Base-by-base conservation (phyloP, 169 alveolate species). In the Pseudocohnilembus persalinus region DNA sequence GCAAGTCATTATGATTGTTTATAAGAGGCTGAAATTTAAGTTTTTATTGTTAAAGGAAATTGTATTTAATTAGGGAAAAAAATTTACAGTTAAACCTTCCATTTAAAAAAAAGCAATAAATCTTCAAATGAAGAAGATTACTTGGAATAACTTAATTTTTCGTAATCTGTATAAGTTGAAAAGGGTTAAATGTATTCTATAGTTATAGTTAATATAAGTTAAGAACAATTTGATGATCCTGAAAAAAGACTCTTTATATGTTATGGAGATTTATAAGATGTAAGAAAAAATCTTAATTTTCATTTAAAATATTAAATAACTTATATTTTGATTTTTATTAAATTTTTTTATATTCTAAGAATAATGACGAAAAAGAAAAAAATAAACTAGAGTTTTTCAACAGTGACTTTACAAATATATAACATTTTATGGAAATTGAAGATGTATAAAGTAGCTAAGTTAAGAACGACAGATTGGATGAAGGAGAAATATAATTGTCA, bases 31-130 rank as follows among this genome's bases (percentile, higher is more conserved):
- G 30, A 77, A 33, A 28, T 77, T 32, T 1, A 77, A 1, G 20
- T 77, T 31, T 33, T 27, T 27, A 33, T 77, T 33, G 28, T 77
- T 77, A 72, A 77, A 33, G 82, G 82, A 24, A 77, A 77, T 26
- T 28, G 29, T 34, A 49, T 49, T 11, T 77, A 63, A 26, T 77
- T 77, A 27, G 28, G 65, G 28, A 77, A 77, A 77, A 77, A 77
- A n/a, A 63, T 77, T 1, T 77, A 77, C 33, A 68, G 33, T 15
- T 30, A 77, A 33, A 33, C 65, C 0, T 32, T 77, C 73, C 15
- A 28, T 6, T 24, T 77, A 32, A 77, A 77, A 34, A 77, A 77
- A 30, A 77, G 73, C 28, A 77, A 32, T 27, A 77, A 77, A 33
- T 72, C 30, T 33, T 77, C 65, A 6, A 26, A 63, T 25, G 82